Percentiles rank a stretch among this genome's conserved stretches.
phyloP scores from a whole-genome alignment of 2,329 filamentous ascomycete species.

The Fusarium setosum region DNA sequence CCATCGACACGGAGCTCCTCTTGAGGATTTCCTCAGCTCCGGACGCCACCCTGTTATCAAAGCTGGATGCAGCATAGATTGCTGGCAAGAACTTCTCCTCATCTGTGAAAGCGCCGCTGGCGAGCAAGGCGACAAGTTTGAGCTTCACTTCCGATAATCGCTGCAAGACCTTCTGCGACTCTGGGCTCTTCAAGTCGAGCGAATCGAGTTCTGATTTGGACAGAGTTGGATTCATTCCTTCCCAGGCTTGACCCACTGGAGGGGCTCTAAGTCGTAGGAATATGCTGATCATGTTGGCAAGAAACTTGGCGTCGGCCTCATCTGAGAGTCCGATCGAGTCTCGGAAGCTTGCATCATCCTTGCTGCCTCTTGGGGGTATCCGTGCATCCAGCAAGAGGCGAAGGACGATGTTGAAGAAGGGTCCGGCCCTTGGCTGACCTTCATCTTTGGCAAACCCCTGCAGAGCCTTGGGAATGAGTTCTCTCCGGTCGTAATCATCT shows the following conservation, averaged over 20 bases:
- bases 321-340: constrained; percentile 73
- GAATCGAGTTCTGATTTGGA: constrained; percentile 44
- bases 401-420: constrained; percentile 85
- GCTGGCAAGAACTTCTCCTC: constrained; percentile 86
- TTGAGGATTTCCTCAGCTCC: constrained; percentile 92
- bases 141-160: constrained; percentile 60
- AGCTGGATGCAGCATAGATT: constrained; percentile 83
- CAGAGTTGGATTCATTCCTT: constrained; percentile 48
- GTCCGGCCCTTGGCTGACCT: constrained; percentile 53
- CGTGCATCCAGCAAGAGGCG: constrained; percentile 77
- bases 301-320: constrained; percentile 75
- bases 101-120: constrained; percentile 88
- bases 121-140: constrained; percentile 76
- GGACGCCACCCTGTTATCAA: constrained; percentile 83
- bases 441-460: constrained; percentile 47
- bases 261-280: constrained; percentile 65
- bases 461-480: constrained; percentile 71
- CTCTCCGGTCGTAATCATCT: constrained; percentile 70
- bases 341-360: constrained; percentile 79
- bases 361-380: constrained; percentile 80
- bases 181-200: constrained; percentile 55
- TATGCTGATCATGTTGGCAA: constrained; percentile 81
- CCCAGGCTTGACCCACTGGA: constrained; percentile 46
- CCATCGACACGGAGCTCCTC: constrained; percentile 78
- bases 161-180: constrained; percentile 69